Base-by-base conservation (phyloP, 2,329 filamentous ascomycete genomes). In the Dendrostoma leiphaemia region DNA sequence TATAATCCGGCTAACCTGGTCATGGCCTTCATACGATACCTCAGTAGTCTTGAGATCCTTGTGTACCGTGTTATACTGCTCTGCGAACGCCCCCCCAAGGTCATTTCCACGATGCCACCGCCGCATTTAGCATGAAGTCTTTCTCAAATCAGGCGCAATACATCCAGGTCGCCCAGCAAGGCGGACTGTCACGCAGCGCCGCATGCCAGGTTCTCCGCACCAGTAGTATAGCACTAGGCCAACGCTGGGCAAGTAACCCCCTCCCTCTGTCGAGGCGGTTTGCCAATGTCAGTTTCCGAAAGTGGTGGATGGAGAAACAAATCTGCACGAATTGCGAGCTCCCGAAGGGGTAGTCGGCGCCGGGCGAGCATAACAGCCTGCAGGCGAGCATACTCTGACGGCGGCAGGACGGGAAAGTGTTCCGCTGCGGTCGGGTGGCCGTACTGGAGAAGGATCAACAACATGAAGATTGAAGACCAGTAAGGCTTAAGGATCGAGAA, bases 191-290 rank as follows among this genome's bases (percentile, higher is more conserved):
- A 29, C 6, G 24, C 17, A 17, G 37, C 26, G n/a, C 38, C 28
- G 19, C 38, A 48, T 50, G 21, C 54, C 19, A 19, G 54, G 54
- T 57, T 57, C 51, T 54, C 54, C 54, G 51, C 54, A 57, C 19
- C 12, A 9, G 4, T 38, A 48, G 38, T 35, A 45, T 45, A 35
- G 13, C 17, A 38, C 50, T 50, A 50, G 40, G n/a, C 44, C 46
- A 17, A 49, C 23, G 37, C 28, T 35, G 53, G 53, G 19, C 29
- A 56, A 53, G 49, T n/a, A n/a, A n/a, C n/a, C n/a, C n/a, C n/a
- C n/a, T n/a, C 37, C 44, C 37, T 38, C 17, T 46, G 19, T 38
- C 37, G 32, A n/a, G n/a, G n/a, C n/a, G n/a, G n/a, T n/a, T n/a
- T n/a, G n/a, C n/a, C n/a, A n/a, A n/a, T n/a, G n/a, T n/a, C n/a